Evolutionary conservation across 169 alveolate species (phyloP).

Genomic region (Plasmodium gaboni): DNA sequence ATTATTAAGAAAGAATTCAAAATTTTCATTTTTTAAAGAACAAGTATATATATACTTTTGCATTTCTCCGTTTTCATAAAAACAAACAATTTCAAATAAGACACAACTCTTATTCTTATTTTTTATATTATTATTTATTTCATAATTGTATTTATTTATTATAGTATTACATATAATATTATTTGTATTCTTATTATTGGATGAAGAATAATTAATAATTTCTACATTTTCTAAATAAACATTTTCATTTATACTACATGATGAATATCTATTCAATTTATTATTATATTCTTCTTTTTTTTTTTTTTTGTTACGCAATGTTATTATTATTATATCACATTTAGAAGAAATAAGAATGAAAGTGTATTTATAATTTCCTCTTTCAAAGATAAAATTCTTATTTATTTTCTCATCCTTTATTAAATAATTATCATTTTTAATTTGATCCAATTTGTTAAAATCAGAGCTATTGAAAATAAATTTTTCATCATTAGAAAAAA

Average conservation of each 20-base stretch:
- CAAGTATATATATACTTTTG: constrained; percentile 49
- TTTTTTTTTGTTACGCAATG: constrained; percentile 23
- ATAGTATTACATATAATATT: constrained; percentile 18
- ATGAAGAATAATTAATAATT: neutral
- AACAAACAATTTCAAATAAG: constrained; percentile 48
- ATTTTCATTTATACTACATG: neutral
- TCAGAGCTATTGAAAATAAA: too few species aligned
- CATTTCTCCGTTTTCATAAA: constrained; percentile 25
- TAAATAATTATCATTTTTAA: too few species aligned
- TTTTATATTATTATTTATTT: constrained; percentile 22
- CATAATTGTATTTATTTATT: constrained; percentile 51
- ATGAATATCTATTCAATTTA: constrained; percentile 31
- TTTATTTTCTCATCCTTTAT: neutral
- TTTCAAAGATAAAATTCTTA: neutral
- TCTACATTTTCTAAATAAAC: neutral
- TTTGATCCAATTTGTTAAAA: too few species aligned
- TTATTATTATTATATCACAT: constrained; percentile 21
- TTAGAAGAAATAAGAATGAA: constrained; percentile 40
- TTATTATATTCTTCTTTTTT: neutral
- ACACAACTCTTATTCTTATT: constrained; percentile 14
- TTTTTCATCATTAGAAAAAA: too few species aligned
- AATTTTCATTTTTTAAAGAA: constrained; percentile 22
- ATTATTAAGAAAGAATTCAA: constrained; percentile 28
- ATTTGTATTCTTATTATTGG: constrained; percentile 13
- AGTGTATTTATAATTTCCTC: constrained; percentile 3